phyloP scores from a whole-genome alignment of 371 early-diverging fungal genomes.

The Phascolomyces articulosus region DNA sequence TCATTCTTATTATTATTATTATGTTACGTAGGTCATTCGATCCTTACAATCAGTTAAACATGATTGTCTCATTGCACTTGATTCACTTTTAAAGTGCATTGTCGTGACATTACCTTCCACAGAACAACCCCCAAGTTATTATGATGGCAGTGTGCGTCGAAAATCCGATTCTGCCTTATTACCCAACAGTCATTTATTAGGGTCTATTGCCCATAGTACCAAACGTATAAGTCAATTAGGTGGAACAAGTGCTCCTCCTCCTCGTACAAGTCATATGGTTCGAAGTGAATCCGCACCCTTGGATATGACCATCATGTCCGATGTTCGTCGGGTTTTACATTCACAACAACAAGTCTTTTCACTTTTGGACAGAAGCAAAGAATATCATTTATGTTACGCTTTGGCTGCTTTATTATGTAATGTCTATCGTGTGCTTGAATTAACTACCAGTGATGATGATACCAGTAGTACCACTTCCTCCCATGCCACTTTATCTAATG shows the following conservation, averaged over 20 bases:
- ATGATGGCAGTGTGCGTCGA: background rate
- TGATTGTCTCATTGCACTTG: conserved; percentile 35
- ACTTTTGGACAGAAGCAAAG: conserved; percentile 21
- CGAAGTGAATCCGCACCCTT: conserved; percentile 35
- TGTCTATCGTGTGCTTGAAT: conserved; percentile 43
- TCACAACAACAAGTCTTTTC: conserved; percentile 16
- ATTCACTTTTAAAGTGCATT: conserved; percentile 35
- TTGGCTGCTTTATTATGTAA: conserved; percentile 44
- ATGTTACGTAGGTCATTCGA: conserved; percentile 21
- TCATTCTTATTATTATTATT: too few species aligned
- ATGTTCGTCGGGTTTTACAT: conserved; percentile 32
- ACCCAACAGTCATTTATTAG: conserved; percentile 16
- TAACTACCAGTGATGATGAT: conserved; percentile 7
- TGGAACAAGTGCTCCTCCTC: background rate
- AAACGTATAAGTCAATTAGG: conserved; percentile 15
- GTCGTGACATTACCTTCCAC: conserved; percentile 16
- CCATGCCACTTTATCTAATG: too few species aligned
- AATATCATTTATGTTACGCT: conserved; percentile 48
- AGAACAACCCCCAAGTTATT: conserved; percentile 9
- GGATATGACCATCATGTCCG: conserved; percentile 23
- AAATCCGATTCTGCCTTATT: background rate
- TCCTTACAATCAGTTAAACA: conserved; percentile 43
- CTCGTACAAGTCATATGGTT: conserved; percentile 14
- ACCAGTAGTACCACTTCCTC: too few species aligned
- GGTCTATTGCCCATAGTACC: conserved; percentile 35